A percentile compares a stretch with the other conserved stretches of the same genome.
phyloP scores from a whole-genome alignment of 495 filamentous ascomycete species.

The Aspergillus nanangensis region DNA sequence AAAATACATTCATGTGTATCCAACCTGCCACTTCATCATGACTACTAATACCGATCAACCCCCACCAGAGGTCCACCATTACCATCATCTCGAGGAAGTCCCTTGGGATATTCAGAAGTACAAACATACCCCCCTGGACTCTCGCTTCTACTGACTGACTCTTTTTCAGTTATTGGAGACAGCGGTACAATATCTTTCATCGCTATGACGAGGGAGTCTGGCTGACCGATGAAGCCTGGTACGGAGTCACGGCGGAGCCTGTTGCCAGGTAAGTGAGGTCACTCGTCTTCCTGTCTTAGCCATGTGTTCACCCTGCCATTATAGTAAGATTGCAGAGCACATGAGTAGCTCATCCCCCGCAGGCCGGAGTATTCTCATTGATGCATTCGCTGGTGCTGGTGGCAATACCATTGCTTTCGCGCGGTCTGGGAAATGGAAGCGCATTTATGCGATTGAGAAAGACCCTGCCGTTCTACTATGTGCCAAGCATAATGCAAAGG shows the following conservation, averaged over 20 bases:
- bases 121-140: background rate
- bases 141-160: background rate
- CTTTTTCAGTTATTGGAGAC: slow-evolving; percentile 71
- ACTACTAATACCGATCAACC: slow-evolving; percentile 31
- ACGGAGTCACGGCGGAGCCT: slow-evolving; percentile 89
- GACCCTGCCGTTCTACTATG: slow-evolving; percentile 72
- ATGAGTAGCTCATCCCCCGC: slow-evolving; percentile 49
- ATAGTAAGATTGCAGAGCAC: slow-evolving; percentile 75
- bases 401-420: slow-evolving; percentile 97
- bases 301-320: background rate
- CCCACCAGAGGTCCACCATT: slow-evolving; percentile 56
- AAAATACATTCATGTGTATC: no score
- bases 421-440: slow-evolving; percentile 65
- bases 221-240: slow-evolving; percentile 92
- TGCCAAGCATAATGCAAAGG: slow-evolving; percentile 84
- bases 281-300: background rate
- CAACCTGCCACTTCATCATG: no score
- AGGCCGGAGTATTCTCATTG: slow-evolving; percentile 60
- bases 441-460: slow-evolving; percentile 83
- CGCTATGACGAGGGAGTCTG: slow-evolving; percentile 79
- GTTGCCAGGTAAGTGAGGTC: slow-evolving; percentile 63
- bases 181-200: slow-evolving; percentile 79
- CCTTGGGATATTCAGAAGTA: slow-evolving; percentile 77
- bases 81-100: slow-evolving; percentile 55
- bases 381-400: slow-evolving; percentile 86